Base-by-base conservation (phyloP, 2,329 filamentous ascomycete genomes). In the Colletotrichum sp. region DNA sequence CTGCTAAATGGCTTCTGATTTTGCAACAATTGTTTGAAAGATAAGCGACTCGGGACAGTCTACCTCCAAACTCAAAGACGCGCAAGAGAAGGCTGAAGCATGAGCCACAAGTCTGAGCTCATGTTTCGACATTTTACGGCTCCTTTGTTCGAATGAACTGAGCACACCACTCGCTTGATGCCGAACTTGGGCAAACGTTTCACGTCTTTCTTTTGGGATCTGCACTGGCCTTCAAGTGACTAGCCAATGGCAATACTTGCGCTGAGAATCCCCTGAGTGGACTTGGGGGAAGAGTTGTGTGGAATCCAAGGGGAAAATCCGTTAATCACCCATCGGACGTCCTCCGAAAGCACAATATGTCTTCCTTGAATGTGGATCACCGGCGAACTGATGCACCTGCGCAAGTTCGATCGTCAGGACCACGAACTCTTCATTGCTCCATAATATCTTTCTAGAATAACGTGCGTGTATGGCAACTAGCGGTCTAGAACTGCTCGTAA, bases 51-150 rank as follows among this genome's bases (percentile, higher is more conserved):
- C 52, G 24, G 52, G 32, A 38, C 21, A 24, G 55, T 67, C 32
- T 68, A 1, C 15, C 10, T 48, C 16, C 65, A 68, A 60, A 68
- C 24, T 30, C 18, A 68, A 60, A 68, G 48, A 13, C 32, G 16
- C 10, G 8, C 43, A 10, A 26, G 21, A 10, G 36, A 43, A 15
- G n/a, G 28, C 16, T 10, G 7, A 38, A 62, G 61, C 69, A 67
- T 75, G 36, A 72, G 30, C 38, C 72, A n/a, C 16, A 28, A n/a
- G 62, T 75, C 69, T 34, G 69, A 67, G 62, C 38, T 56, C 30
- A 15, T 55, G 72, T 71, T 62, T 75, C 72, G 69, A 28, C n/a
- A 34, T 55, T 28, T 36, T 5, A 32, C 28, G 26, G n/a, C 16
- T 15, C 6, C 28, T 28, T 36, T 30, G 12, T 24, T 48, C 21